Conservation (phyloP, 352 stramenopile genomes). For the Phytophthora constricta region DNA sequence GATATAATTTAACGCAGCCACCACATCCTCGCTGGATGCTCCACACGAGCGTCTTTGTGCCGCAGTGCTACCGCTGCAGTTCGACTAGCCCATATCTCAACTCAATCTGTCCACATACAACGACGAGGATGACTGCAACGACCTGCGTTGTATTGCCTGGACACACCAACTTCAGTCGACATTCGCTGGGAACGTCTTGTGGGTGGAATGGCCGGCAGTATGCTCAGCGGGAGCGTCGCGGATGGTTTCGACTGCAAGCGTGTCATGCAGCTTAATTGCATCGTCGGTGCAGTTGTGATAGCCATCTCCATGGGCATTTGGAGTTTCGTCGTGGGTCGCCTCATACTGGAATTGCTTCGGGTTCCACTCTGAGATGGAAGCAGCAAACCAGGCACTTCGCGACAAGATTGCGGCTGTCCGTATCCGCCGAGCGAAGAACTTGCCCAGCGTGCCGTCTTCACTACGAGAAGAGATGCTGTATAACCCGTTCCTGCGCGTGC, state of each 20-base stretch:
- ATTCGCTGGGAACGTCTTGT: constrained; percentile 15
- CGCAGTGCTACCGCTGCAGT: constrained; percentile 46
- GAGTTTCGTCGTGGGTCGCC: neutral
- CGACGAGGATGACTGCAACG: constrained; percentile 27
- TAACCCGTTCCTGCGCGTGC: constrained; percentile 87
- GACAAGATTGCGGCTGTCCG: constrained; percentile 89
- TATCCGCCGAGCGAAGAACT: constrained; percentile 77
- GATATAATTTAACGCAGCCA: neutral
- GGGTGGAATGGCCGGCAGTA: neutral
- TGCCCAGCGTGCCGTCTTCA: constrained; percentile 93
- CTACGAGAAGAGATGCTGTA: constrained; percentile 89
- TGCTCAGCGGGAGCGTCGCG: constrained; percentile 8
- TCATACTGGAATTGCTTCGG: constrained; percentile 1
- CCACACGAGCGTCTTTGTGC: neutral
- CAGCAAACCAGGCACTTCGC: constrained; percentile 64
- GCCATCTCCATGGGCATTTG: neutral
- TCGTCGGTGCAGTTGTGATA: neutral
- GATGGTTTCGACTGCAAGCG: constrained; percentile 13
- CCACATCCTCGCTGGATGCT: neutral
- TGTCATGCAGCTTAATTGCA: neutral
- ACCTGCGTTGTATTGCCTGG: constrained; percentile 26
- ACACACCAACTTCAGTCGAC: constrained; percentile 22
- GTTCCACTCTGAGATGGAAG: neutral
- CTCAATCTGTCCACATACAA: constrained; percentile 52
- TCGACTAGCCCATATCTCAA: constrained; percentile 53